phyloP scores from a whole-genome alignment of 1,284 basidiomycete genomes.

The Tylopilus sp. region DNA sequence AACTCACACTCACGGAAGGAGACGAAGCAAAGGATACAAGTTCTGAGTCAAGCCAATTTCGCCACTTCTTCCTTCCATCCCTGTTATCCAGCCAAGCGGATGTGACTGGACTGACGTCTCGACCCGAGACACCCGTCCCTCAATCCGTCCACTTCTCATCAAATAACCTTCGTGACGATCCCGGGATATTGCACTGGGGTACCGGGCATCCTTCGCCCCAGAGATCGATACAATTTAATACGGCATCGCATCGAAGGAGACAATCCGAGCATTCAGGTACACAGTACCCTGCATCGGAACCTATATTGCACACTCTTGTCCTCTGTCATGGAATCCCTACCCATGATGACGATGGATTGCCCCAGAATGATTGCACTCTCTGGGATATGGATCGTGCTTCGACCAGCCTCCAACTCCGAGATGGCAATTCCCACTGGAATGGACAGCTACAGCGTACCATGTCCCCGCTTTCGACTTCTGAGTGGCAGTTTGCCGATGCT shows the following conservation, averaged over 20 bases:
- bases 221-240: neutral
- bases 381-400: slow-evolving; percentile 6
- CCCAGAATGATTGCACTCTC: neutral
- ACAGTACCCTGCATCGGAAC: slow-evolving; percentile 1
- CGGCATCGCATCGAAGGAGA: neutral
- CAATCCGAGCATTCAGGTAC: neutral
- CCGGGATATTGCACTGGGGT: neutral
- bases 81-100: slow-evolving; percentile 6
- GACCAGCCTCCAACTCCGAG: neutral
- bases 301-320: neutral
- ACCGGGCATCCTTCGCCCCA: slow-evolving; percentile 2
- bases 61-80: slow-evolving; percentile 10
- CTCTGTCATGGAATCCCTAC: neutral
- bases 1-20: slow-evolving; percentile 17
- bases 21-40: slow-evolving; percentile 20
- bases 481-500: slow-evolving; percentile 9
- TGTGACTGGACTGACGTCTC: neutral
- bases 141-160: slow-evolving; percentile 4
- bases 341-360: neutral
- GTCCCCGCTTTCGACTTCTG: neutral
- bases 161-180: neutral
- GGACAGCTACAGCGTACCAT: slow-evolving; percentile 4
- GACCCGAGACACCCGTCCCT: neutral
- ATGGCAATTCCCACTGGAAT: neutral
- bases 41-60: slow-evolving; percentile 16